Evolutionary conservation across 768 basidiomycete genomes (phyloP), one percentile per base, ranked within the genome.

Genomic region (Tephrocybe sp.): DNA sequence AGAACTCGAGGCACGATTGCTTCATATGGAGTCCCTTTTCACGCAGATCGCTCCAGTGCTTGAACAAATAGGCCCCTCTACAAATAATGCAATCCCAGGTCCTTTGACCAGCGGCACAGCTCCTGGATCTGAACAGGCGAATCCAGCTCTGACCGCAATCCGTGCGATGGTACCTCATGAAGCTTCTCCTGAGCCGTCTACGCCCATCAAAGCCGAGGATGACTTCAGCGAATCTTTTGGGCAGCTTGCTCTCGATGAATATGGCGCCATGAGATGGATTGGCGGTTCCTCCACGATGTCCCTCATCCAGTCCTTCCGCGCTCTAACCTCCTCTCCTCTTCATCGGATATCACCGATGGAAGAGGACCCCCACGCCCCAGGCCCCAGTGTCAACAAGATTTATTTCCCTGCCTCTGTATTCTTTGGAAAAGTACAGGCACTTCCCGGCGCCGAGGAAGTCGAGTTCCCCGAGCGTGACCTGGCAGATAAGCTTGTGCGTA

Each of bases 211-310:
- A 62, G 65, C 76, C 28, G 83, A 83, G 61, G 87, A 89, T 57
- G 90, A 91, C 69, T 78, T 92, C 58, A 83, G 81, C 61, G 90
- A 92, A 64, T 85, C 87, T 13, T 86, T 93, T 61, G 92, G 90
- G 16, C 90, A 92, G 64, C 79, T 93, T 44, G 89, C 92, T 22
- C 75, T 93, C 32, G 91, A 93, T 59, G 92, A 92, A 63, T 87
- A 92, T 56, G 91, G 91, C 26, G 89, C 92, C 66, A 83, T 89
- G 79, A 83, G 90, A 51, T 93, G 91, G 91, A 92, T 93, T 58
- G 91, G 91, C 34, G 88, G 90, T 44, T 92, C 92, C 4, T 92
- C 90, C 13, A 90, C 90, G 18, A 92, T 93, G 91, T 89, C 91
- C 5, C 78, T 93, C 58, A 91, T 93, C 40, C 90, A 92, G 62